Conservation (phyloP, 1,139 yeast genomes). For the Debaryomyces robertsiae region DNA sequence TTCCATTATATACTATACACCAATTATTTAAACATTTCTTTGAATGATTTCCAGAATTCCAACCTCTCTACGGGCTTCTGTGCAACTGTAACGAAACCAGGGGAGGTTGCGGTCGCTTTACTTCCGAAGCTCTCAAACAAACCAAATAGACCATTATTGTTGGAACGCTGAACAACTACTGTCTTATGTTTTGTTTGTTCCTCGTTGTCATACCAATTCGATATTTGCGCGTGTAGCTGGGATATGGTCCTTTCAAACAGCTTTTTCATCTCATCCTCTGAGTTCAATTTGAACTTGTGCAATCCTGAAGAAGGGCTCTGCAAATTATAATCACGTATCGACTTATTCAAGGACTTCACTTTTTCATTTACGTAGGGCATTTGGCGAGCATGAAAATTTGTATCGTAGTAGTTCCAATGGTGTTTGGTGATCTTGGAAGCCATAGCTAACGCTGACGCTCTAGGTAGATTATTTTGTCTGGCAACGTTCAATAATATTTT, state of each 20-base stretch:
- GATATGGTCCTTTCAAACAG: constrained; percentile 13
- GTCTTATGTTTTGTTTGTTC: constrained; percentile 15
- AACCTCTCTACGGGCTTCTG: constrained; percentile 27
- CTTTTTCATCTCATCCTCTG: constrained; percentile 52
- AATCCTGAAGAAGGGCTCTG: constrained; percentile 75
- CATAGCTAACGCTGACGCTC: constrained; percentile 15
- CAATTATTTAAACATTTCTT: constrained; percentile 29
- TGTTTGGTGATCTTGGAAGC: constrained; percentile 9
- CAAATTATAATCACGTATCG: constrained; percentile 70
- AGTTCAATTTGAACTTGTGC: constrained; percentile 63
- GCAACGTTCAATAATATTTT: constrained; percentile 34
- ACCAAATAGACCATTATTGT: constrained; percentile 15
- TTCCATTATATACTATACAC: constrained; percentile 8
- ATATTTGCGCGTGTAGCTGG: constrained; percentile 17
- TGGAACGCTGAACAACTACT: background rate
- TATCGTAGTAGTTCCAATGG: constrained; percentile 37
- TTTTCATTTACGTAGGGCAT: constrained; percentile 44
- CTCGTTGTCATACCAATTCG: constrained; percentile 23
- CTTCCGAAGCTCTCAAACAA: constrained; percentile 15
- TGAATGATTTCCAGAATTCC: constrained; percentile 38
- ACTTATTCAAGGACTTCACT: constrained; percentile 54
- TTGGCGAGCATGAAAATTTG: constrained; percentile 22
- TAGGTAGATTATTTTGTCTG: constrained; percentile 17
- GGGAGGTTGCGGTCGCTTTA: constrained; percentile 12
- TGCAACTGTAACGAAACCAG: constrained; percentile 15